Base-by-base conservation (phyloP, 2,329 filamentous ascomycete genomes). In the Parastagonospora nodorum region DNA sequence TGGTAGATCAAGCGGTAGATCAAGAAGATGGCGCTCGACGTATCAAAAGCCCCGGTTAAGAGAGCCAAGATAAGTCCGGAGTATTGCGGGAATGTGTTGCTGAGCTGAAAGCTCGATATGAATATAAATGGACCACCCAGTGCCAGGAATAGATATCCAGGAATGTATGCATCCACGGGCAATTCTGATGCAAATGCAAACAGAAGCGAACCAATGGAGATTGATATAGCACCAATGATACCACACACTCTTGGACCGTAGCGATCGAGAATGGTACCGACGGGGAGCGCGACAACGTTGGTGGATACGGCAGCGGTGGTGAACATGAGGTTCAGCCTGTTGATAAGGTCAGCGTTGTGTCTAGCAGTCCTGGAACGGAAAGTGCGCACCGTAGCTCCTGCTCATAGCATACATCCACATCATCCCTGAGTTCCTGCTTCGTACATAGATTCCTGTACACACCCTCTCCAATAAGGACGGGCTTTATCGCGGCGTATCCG, bases 281-380 rank as follows among this genome's bases (percentile, higher is more conserved):
- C 86, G 2, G 92, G 90, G 6, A 96, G 80, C 10, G 92, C 92
- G 35, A 86, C 90, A 10, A 96, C 88, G 65, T 96, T 96, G 33
- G 92, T 95, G 6, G 84, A 88, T 8, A 96, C 91, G 11, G 91
- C 92, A 10, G 92, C 92, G 35, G 92, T 83, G 5, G 91, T 95
- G 78, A 96, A 96, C 89, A 96, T 96, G 60, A 96, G 78, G 71
- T 96, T 96, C 49, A 96, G 81, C 51, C 79, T 80, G 84, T 84
- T 80, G 41, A 81, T 35, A 31, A 32, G 27, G 33, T 62, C 40
- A 62, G 52, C 37, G 6, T 31, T 36, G 49, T 45, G 4, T 8
- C 19, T 78, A 71, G 92, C 93, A 8, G 89, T 87, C 2, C 86
- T 86, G 68, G 92, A 87, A 10, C n/a, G 6, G 10, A 5, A 19